phyloP scores from a whole-genome alignment of 306 rosid species.

The Cicer judaicum region DNA sequence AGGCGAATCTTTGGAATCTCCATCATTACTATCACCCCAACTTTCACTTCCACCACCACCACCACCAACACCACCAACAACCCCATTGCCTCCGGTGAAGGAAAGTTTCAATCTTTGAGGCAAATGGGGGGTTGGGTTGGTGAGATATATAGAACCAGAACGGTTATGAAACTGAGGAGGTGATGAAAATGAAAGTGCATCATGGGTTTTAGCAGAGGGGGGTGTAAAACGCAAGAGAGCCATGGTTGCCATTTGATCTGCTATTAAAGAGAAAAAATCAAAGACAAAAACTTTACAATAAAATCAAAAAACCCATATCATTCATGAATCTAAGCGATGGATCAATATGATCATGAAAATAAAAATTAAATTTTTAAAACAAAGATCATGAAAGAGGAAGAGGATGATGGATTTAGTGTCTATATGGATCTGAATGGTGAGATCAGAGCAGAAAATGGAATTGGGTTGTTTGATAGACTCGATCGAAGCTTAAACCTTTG shows the following conservation, averaged over 20 bases:
- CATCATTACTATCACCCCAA: slow-evolving; percentile 34
- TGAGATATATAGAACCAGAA: slow-evolving; percentile 41
- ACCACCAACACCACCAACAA: slow-evolving; percentile 37
- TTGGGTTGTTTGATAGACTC: no score
- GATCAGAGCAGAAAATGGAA: neutral
- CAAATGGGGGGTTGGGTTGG: slow-evolving; percentile 35
- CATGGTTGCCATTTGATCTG: slow-evolving; percentile 65
- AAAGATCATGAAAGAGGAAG: neutral
- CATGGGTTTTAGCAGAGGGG: slow-evolving; percentile 45
- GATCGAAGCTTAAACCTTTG: neutral
- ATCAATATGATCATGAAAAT: neutral
- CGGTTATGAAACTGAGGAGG: slow-evolving; percentile 43
- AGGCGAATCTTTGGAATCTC: slow-evolving; percentile 40
- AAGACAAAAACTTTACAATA: slow-evolving; percentile 18
- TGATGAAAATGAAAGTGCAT: slow-evolving; percentile 51
- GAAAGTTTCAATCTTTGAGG: slow-evolving; percentile 52
- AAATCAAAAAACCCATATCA: slow-evolving; percentile 16
- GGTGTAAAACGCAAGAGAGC: slow-evolving; percentile 71
- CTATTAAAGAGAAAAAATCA: neutral
- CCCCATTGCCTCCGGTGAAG: slow-evolving; percentile 59
- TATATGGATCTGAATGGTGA: slow-evolving; percentile 3
- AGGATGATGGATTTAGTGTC: neutral
- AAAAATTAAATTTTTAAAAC: neutral
- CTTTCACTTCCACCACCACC: slow-evolving; percentile 46
- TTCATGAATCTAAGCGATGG: neutral